Base-by-base conservation (phyloP, 2,329 filamentous ascomycete species). In the Aspergillus amoenus region DNA sequence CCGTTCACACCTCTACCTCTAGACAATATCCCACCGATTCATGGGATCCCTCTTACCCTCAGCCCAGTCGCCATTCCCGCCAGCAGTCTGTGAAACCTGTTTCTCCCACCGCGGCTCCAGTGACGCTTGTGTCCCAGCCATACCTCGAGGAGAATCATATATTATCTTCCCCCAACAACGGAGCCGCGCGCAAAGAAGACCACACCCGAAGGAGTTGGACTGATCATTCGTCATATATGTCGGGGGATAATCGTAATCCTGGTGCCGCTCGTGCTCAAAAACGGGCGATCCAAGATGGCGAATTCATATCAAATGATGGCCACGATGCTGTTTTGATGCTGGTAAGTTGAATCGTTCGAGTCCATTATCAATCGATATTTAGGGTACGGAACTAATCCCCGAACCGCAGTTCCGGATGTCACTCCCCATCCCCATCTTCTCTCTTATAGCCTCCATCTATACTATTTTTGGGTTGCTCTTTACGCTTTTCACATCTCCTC, bases 391-490 rank as follows among this genome's bases (percentile, higher is more conserved):
- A 49, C 60, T 65, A 59, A 67, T 57, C 41, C 34, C n/a, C 18
- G 17, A 12, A 48, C 37, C 22, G 47, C 56, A 82, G 81, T 75
- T 84, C 62, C 83, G 80, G 65, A 76, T 85, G 37, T 82, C 81
- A 18, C 70, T 76, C 22, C 79, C 83, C 15, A 81, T 82, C 61
- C 81, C 81, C 12, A 65, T 84, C 6, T 77, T 86, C 63, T 84
- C 83, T 52, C 64, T 83, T 32, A 67, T 78, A 60, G 81, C 83
- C 61, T 75, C 78, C 40, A 57, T 85, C 48, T 87, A 84, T 76
- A 81, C 84, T 17, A 61, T 82, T 55, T 71, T 81, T 60, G 77
- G 80, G 13, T 64, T 84, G 44, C 48, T 84, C 61, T 74, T 81
- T 60, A 78, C 83, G 55, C 60, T 82, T 54, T 59, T 84, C 46